A percentile compares a stretch with the other conserved stretches of the same genome.
Evolutionary conservation across 495 filamentous ascomycete genomes (phyloP).

Genomic region (Thermothielavioides terrestris): DNA sequence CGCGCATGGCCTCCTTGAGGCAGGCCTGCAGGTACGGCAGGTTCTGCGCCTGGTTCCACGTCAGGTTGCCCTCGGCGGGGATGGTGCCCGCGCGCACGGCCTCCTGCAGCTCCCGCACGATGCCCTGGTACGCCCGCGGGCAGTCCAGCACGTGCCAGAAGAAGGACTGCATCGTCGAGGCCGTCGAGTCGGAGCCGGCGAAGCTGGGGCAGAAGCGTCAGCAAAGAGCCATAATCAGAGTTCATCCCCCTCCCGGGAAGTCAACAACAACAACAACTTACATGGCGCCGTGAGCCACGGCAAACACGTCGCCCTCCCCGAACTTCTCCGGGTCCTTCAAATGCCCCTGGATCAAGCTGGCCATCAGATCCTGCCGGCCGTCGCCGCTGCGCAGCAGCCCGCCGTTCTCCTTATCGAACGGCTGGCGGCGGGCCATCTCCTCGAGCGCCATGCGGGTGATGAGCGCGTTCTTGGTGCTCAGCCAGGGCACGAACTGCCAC

Average conservation of each 20-base stretch:
- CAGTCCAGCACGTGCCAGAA: slow-evolving; percentile 46
- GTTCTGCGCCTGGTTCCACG: slow-evolving; percentile 38
- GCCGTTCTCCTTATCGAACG: slow-evolving; percentile 37
- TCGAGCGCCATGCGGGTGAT: slow-evolving; percentile 44
- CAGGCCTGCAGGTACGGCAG: slow-evolving; percentile 55
- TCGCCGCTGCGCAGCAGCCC: slow-evolving; percentile 32
- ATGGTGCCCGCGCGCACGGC: slow-evolving; percentile 32
- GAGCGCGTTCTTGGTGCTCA: slow-evolving; percentile 40
- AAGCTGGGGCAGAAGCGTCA: slow-evolving; percentile 29
- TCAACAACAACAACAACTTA: no score
- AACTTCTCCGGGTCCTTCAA: slow-evolving; percentile 40
- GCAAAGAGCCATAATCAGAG: no score
- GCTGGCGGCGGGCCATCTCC: slow-evolving; percentile 37
- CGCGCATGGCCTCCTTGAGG: slow-evolving; percentile 57
- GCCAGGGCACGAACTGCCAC: slow-evolving; percentile 38
- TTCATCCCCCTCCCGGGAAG: background rate
- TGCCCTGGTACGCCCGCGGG: slow-evolving; percentile 30
- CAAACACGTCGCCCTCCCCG: slow-evolving; percentile 45
- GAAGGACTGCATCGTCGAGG: slow-evolving; percentile 48
- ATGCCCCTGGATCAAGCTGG: slow-evolving; percentile 38
- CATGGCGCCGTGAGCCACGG: slow-evolving; percentile 47
- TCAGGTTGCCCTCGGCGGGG: slow-evolving; percentile 34
- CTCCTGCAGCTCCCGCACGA: slow-evolving; percentile 39
- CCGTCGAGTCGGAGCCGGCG: slow-evolving; percentile 57
- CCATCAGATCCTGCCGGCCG: slow-evolving; percentile 42